These are phyloP conservation scores for Phlebiopsis flavidoalba DNA, from an alignment of 768 basidiomycete genomes.

Conservation along the genomic window DNA sequence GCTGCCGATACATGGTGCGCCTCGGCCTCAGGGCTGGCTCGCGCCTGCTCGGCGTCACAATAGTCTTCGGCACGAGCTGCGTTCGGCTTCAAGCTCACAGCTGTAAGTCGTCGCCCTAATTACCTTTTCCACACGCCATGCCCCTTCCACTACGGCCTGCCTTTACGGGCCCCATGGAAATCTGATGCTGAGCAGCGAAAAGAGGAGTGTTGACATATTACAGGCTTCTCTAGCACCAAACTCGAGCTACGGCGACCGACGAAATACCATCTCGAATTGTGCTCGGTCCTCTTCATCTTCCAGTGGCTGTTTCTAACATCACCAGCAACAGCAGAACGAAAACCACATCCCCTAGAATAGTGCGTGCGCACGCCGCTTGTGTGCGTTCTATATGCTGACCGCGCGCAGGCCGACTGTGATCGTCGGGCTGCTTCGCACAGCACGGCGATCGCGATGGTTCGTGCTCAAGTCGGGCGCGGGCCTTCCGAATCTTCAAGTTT, in stretches of 20 bases:
- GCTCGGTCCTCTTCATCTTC: constrained; percentile 74
- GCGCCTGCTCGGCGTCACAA: constrained; percentile 68
- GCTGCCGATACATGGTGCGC: constrained; percentile 45
- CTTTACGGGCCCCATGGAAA: no score
- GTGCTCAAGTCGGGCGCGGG: constrained; percentile 84
- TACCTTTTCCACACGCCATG: background rate
- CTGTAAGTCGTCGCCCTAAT: constrained; percentile 31
- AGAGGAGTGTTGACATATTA: constrained; percentile 15
- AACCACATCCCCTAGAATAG: constrained; percentile 71
- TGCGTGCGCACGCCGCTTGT: constrained; percentile 25
- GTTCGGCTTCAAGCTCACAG: constrained; percentile 67
- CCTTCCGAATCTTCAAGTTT: constrained; percentile 74
- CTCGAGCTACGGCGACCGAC: constrained; percentile 73
- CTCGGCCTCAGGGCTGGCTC: constrained; percentile 70
- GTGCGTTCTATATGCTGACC: no score
- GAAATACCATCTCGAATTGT: constrained; percentile 79
- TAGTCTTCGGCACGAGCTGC: constrained; percentile 87
- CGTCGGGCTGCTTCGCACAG: constrained; percentile 77
- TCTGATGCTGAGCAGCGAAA: background rate
- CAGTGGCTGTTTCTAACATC: constrained; percentile 69
- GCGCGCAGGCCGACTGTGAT: constrained; percentile 72
- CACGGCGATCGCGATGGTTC: constrained; percentile 81
- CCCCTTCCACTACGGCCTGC: background rate
- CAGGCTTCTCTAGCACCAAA: constrained; percentile 34
- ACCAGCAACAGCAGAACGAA: constrained; percentile 61